Evolutionary conservation across 139 green algal species (phyloP), one percentile per base, ranked within the genome.

Genomic region (Yamagishiella unicocca): DNA sequence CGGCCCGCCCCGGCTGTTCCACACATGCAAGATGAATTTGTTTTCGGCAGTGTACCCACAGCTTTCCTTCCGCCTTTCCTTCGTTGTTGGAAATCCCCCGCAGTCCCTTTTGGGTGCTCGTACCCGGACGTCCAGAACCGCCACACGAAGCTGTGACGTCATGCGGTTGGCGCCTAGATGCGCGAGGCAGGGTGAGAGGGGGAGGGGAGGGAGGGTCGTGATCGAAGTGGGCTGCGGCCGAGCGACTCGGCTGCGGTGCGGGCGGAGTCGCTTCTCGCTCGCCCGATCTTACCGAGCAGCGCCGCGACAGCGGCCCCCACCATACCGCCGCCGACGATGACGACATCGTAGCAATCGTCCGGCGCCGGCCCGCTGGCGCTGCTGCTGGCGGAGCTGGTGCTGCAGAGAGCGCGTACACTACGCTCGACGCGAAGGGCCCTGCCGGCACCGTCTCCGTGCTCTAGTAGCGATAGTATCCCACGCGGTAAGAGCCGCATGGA

Each of bases 241-340:
- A n/a, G n/a, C n/a, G n/a, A n/a, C n/a, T n/a, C n/a, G n/a, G n/a
- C n/a, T n/a, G n/a, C n/a, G n/a, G n/a, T n/a, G n/a, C n/a, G 42
- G 40, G 38, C 21, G 70, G 70, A 53, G 1, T 3, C 38, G 38
- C 7, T 22, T 24, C 66, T 24, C n/a, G 33, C 46, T 17, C 4
- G 2, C 68, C 19, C n/a, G 21, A 33, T 10, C 89, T 82, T 81
- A 96, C 95, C 83, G 12, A 97, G 91, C 19, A 93, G 88, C 17
- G 93, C 92, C 21, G 93, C 95, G 5, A 97, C 66, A 0, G 91
- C 93, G 4, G 94, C 89, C 8, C 95, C 95, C 9, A 96, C 94
- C 93, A 97, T 96, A 3, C 95, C 95, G 4, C 89, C 91, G 8
- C 95, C 95, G 2, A 97, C 92, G 53, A 97, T 93, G 12, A 88